These are phyloP conservation scores for Bipolaris bicolor DNA, from an alignment of 2,329 filamentous ascomycete genomes.

Conservation along the genomic window DNA sequence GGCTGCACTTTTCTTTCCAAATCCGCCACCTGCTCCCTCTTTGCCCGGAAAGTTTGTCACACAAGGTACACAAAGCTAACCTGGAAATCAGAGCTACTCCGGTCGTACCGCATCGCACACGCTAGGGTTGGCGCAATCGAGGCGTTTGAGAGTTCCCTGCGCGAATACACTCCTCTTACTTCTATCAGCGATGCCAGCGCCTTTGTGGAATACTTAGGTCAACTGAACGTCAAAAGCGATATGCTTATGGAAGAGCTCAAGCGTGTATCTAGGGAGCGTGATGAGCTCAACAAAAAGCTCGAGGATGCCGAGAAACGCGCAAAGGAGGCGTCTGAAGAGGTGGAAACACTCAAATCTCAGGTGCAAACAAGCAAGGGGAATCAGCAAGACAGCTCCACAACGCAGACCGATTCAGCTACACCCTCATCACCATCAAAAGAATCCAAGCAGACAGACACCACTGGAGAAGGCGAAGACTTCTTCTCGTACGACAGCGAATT, in stretches of 20 bases:
- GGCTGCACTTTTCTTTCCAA: background rate
- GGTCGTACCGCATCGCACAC: constrained; percentile 91
- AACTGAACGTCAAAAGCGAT: constrained; percentile 82
- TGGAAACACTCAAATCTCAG: constrained; percentile 59
- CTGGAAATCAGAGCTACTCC: constrained; percentile 72
- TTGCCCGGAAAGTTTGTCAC: background rate
- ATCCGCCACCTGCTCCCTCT: background rate
- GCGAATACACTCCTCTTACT: constrained; percentile 89
- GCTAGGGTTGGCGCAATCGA: constrained; percentile 85
- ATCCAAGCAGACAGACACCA: constrained; percentile 32
- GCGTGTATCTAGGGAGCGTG: constrained; percentile 79
- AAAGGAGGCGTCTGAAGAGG: constrained; percentile 67
- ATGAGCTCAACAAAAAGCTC: constrained; percentile 77
- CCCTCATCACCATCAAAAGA: constrained; percentile 35
- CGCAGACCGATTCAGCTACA: constrained; percentile 33
- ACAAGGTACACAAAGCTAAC: constrained; percentile 21
- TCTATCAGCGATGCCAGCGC: constrained; percentile 86
- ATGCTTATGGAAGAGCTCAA: constrained; percentile 96
- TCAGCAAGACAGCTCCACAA: constrained; percentile 36
- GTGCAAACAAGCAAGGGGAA: constrained; percentile 19
- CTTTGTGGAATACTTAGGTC: constrained; percentile 86
- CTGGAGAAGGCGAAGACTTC: constrained; percentile 70
- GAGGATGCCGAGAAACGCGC: constrained; percentile 71
- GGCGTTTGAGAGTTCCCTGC: constrained; percentile 87
- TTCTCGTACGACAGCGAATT: constrained; percentile 93